Evolutionary conservation across 2,329 filamentous ascomycete genomes (phyloP), one percentile per base, ranked within the genome.

Genomic region (Thelonectria olida): DNA sequence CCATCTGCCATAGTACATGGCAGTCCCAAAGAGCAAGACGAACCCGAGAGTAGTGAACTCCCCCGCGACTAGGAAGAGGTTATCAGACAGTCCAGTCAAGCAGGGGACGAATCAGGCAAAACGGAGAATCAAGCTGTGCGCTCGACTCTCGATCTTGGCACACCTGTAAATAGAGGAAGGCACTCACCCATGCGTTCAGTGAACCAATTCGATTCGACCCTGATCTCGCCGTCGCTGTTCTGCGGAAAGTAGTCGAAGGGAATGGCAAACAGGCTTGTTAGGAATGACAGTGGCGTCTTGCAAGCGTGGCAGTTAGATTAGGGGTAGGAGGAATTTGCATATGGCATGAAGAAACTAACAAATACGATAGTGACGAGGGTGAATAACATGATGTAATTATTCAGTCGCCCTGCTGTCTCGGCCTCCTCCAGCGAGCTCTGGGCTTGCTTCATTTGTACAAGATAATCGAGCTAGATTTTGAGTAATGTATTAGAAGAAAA

Each of bases 291-390:
- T 4, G 31, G 31, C 12, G 31, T 34, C 31, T 34, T 15, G 12
- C 12, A 9, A 27, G 25, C 25, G 25, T 9, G 6, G 31, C 15
- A n/a, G 31, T 34, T 34, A 34, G 12, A 3, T 15, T 34, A 5
- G 4, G 7, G 7, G 25, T 9, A 27, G 7, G 31, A 34, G 7
- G 31, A 34, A 13, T 34, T 15, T 5, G 15, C 31, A 34, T 13
- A 6, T 34, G 31, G 17, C 17, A 8, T 5, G 34, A 19, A 20
- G 10, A 19, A 34, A 64, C 61, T 25, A 49, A 66, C 64, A 34
- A 66, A 66, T 4, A 64, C 47, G 4, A 66, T 58, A 4, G 64
- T 66, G 1, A 66, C 58, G 5, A 64, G 39, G 3, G 64, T 64
- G 22, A 66, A 66, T 7, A 55, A 27, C 19, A 58, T 38, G n/a